phyloP scores from a whole-genome alignment of 768 basidiomycete species.

The Dacryopinax primogenitus region DNA sequence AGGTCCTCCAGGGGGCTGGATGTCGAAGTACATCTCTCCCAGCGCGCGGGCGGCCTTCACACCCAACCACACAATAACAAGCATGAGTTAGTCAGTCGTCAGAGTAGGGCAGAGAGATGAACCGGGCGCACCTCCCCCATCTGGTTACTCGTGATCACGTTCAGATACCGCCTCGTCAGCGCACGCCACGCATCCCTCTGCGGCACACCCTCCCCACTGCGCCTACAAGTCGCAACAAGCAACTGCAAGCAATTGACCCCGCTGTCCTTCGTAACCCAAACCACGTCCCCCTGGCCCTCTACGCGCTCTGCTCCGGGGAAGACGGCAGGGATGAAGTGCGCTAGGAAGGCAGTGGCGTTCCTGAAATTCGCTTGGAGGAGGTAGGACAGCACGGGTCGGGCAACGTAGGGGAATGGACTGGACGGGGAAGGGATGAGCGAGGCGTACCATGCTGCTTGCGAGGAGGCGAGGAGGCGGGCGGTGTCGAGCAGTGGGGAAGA shows the following conservation, averaged over 20 bases:
- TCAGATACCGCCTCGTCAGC: conserved; percentile 72
- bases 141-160: conserved; percentile 19
- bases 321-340: conserved; percentile 45
- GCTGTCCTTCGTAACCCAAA: conserved; percentile 59
- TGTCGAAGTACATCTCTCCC: conserved; percentile 68
- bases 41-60: conserved; percentile 54
- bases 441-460: not conserved
- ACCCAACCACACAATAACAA: not conserved
- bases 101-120: not conserved
- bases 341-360: conserved; percentile 86
- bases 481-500: conserved; percentile 81
- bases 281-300: conserved; percentile 40
- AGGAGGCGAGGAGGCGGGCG: conserved; percentile 60
- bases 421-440: conserved; percentile 18
- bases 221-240: conserved; percentile 71
- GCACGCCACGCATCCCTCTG: conserved; percentile 50
- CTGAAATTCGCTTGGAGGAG: conserved; percentile 78
- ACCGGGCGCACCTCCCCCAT: conserved; percentile 20
- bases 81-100: not conserved
- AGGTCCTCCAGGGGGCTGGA: conserved; percentile 54
- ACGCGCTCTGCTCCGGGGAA: conserved; percentile 28
- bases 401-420: conserved; percentile 58
- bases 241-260: conserved; percentile 84
- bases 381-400: conserved; percentile 79
- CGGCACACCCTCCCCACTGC: conserved; percentile 43